Conservation (phyloP, 805 yeast genomes). For the Hanseniaspora nectarophila region DNA sequence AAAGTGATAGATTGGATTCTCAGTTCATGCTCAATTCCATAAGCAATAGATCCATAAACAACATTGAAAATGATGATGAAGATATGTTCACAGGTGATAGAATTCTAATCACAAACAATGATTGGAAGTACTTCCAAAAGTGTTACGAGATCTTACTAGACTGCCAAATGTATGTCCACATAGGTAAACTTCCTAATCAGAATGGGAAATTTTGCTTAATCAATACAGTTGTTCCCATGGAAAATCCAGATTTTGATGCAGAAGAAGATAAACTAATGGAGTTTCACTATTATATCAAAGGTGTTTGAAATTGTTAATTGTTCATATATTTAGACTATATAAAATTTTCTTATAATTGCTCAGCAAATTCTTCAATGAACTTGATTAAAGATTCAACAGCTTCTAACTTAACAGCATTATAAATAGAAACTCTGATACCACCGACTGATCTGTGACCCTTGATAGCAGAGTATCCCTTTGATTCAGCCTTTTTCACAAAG, state of each 20-base stretch:
- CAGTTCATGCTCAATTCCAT: background rate
- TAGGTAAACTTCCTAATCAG: background rate
- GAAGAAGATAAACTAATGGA: conserved; percentile 5
- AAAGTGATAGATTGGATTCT: background rate
- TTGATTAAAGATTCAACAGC: conserved; percentile 47
- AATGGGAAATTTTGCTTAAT: conserved; percentile 10
- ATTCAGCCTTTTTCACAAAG: conserved; percentile 59
- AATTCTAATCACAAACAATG: conserved; percentile 9
- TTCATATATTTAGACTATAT: too few relatives aligned
- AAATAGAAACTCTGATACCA: conserved; percentile 86
- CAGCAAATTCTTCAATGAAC: conserved; percentile 51
- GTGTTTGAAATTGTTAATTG: too few relatives aligned
- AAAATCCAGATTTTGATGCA: background rate
- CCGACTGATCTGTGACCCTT: conserved; percentile 97
- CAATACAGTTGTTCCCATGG: conserved; percentile 9
- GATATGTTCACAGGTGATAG: background rate
- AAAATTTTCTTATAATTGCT: conserved; percentile 26
- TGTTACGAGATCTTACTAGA: conserved; percentile 7
- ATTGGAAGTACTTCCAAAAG: conserved; percentile 12
- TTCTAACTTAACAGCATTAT: conserved; percentile 66
- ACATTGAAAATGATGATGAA: background rate
- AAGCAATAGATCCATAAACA: background rate
- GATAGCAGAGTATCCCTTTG: conserved; percentile 54
- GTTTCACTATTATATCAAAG: conserved; percentile 1
- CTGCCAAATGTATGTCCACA: conserved; percentile 12